Evolutionary conservation across 139 green algal species (phyloP), one percentile per base, ranked within the genome.

Genomic region (Picochlorum sp.): DNA sequence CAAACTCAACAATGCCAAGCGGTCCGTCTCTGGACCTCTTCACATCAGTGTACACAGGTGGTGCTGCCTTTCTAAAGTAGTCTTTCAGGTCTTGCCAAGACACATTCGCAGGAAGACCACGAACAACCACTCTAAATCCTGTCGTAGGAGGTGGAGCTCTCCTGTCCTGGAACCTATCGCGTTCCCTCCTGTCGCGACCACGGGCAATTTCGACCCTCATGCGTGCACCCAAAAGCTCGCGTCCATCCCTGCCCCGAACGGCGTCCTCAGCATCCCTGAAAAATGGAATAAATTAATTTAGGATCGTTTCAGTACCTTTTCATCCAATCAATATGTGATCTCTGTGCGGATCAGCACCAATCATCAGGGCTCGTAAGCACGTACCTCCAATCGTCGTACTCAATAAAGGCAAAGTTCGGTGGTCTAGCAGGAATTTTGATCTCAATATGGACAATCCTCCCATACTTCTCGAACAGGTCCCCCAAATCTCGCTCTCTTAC

Each of bases 11-110:
- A n/a, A 86, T 65, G 18, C 81, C 83, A 20, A 82, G 24, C 18
- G 74, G 61, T 16, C 70, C 73, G 20, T 45, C 56, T 6, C 77
- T 65, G 54, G 87, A 79, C 34, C 73, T 70, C 41, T 78, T 76
- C 10, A 91, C 79, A 50, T 94, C 85, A 21, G 81, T 85, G 73
- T 84, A 92, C 14, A 65, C 49, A 13, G 86, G 86, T 75, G 81
- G 87, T 44, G 70, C 73, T 18, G 79, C 71, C 54, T 74, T 65
- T 26, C 85, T 77, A 61, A 92, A 80, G 63, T 86, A 79, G 28
- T 94, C 86, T 81, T 97, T 97, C 13, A 97, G 77, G 69, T 97
- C 91, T 70, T 97, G 91, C 91, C 91, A 97, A 59, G 76, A 89
- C n/a, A 83, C 85, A 10, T 80, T 87, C 7, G 77, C 50, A 20